These are phyloP conservation scores for Pyricularia pennisetigena DNA, from an alignment of 2,329 filamentous ascomycete genomes.

Conservation along the genomic window DNA sequence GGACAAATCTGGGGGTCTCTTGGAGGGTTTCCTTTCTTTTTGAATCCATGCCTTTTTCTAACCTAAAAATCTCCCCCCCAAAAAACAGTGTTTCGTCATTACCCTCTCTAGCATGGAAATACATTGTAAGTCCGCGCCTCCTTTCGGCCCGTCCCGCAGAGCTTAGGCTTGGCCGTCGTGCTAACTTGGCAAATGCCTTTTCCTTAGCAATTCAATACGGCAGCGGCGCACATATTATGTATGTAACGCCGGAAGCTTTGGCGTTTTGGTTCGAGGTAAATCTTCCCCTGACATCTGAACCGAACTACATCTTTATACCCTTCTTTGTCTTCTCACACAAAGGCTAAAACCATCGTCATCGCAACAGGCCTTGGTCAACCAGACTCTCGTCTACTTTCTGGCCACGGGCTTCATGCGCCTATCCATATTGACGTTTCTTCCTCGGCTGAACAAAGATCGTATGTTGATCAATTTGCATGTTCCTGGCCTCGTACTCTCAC, in stretches of 20 bases:
- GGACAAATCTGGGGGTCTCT: too few relatives aligned
- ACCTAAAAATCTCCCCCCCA: neutral
- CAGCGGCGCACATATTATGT: neutral
- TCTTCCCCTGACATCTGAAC: neutral
- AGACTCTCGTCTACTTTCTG: constrained; percentile 20
- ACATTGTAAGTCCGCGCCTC: neutral
- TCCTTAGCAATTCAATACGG: neutral
- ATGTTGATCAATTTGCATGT: constrained; percentile 7
- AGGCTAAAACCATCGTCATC: neutral
- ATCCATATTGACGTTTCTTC: constrained; percentile 23
- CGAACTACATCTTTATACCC: neutral
- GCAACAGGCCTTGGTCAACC: constrained; percentile 8
- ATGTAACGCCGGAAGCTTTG: neutral
- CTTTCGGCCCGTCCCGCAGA: neutral
- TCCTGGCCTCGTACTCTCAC: neutral
- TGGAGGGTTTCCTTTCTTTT: neutral
- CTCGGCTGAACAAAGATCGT: constrained; percentile 24
- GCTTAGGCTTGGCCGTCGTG: neutral
- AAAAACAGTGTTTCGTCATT: neutral
- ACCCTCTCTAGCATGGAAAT: neutral
- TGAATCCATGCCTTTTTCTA: neutral
- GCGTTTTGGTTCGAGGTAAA: constrained; percentile 10
- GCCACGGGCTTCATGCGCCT: constrained; percentile 21
- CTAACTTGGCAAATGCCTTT: neutral
- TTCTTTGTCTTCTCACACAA: neutral